Conservation (phyloP, 2,329 filamentous ascomycete species). For the Ophiostoma angusticollis region DNA sequence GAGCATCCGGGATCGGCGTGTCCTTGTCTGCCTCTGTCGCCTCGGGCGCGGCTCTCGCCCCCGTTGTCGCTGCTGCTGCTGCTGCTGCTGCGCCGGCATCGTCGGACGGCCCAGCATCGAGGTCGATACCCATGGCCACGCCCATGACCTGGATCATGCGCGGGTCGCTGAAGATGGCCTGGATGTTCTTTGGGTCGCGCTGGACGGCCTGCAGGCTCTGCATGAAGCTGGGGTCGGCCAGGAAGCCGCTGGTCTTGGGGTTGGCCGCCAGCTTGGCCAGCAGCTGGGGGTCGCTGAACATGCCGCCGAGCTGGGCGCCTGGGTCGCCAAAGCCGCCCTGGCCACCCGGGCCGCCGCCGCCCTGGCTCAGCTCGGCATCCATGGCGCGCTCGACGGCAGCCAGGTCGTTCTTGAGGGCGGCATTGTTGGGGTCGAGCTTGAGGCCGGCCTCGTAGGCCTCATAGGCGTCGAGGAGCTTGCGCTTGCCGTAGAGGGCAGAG, state of each 20-base stretch:
- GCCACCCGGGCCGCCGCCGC: slow-evolving; percentile 19
- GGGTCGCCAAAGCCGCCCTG: slow-evolving; percentile 44
- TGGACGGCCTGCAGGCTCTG: slow-evolving; percentile 70
- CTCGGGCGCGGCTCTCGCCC: neutral
- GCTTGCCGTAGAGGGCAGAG: slow-evolving; percentile 74
- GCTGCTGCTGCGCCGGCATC: slow-evolving; percentile 12
- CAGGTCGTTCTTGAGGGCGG: slow-evolving; percentile 80
- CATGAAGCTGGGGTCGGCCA: slow-evolving; percentile 83
- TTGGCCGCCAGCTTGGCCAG: slow-evolving; percentile 84
- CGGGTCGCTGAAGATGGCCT: slow-evolving; percentile 75
- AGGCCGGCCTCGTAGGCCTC: slow-evolving; percentile 92
- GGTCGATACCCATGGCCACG: slow-evolving; percentile 85
- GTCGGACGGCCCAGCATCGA: slow-evolving; percentile 45
- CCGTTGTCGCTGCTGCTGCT: slow-evolving; percentile 17
- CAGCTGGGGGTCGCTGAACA: slow-evolving; percentile 90
- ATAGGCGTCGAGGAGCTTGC: slow-evolving; percentile 71
- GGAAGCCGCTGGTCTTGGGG: slow-evolving; percentile 75
- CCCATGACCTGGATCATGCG: slow-evolving; percentile 89
- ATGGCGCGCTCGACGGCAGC: slow-evolving; percentile 80
- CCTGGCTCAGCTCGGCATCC: slow-evolving; percentile 44
- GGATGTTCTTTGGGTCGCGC: slow-evolving; percentile 66
- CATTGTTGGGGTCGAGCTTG: slow-evolving; percentile 83
- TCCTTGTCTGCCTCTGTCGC: slow-evolving; percentile 62
- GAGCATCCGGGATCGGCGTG: slow-evolving; percentile 60
- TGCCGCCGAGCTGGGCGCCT: slow-evolving; percentile 48